Conservation (phyloP, 1,284 basidiomycete species). For the Rhodotorula glutinis region DNA sequence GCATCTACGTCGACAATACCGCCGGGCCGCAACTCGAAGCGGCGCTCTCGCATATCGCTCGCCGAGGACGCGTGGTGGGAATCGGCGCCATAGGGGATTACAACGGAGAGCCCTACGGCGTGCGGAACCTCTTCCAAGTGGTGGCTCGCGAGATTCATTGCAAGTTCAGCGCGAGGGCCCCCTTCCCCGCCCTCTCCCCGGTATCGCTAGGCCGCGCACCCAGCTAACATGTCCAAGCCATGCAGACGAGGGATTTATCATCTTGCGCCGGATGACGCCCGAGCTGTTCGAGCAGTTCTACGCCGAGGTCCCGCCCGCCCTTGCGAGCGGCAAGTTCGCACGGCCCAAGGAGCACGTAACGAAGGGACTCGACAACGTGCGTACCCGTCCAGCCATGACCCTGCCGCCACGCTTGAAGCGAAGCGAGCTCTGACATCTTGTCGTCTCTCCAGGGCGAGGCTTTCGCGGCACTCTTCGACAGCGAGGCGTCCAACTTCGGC, state of each 20-base stretch:
- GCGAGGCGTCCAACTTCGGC: slow-evolving; percentile 11
- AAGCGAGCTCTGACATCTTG: neutral
- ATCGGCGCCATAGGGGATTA: slow-evolving; percentile 20
- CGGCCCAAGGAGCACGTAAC: slow-evolving; percentile 51
- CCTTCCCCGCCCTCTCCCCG: too few relatives aligned
- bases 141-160: slow-evolving; percentile 72
- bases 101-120: slow-evolving; percentile 42
- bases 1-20: slow-evolving; percentile 39
- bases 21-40: slow-evolving; percentile 38
- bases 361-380: slow-evolving; percentile 40
- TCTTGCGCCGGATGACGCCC: slow-evolving; percentile 18
- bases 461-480: slow-evolving; percentile 10
- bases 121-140: slow-evolving; percentile 55
- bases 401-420: neutral
- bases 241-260: slow-evolving; percentile 19
- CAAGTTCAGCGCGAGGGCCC: too few relatives aligned
- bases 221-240: too few relatives aligned
- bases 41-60: slow-evolving; percentile 27
- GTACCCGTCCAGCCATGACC: neutral
- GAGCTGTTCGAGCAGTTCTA: slow-evolving; percentile 19
- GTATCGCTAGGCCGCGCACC: too few relatives aligned
- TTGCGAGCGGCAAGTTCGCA: slow-evolving; percentile 62
- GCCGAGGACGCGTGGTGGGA: slow-evolving; percentile 25
- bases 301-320: slow-evolving; percentile 54
- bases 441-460: slow-evolving; percentile 2